Base-by-base conservation (phyloP, 768 basidiomycete genomes). In the Leccinum arenicola region DNA sequence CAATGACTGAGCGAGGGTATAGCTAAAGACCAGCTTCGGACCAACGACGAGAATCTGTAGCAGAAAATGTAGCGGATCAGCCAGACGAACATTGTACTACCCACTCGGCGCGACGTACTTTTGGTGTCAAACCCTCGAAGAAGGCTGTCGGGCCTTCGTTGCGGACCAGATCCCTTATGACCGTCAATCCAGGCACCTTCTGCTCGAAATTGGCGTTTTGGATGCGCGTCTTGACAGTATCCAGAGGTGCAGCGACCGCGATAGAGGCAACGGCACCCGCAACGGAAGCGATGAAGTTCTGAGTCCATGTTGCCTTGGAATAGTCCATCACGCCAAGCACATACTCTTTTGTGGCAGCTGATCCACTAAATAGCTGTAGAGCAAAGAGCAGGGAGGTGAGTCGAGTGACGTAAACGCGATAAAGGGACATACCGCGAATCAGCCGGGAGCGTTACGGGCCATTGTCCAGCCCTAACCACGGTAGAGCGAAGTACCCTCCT, bases 401-500 rank as follows among this genome's bases (percentile, higher is more conserved):
- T 33, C 8, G 54, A 40, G 50, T 57, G 11, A 35, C 29, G 27
- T 11, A 19, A 45, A n/a, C 1, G 6, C 5, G 29, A 52, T 40
- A 54, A 50, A 11, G 31, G n/a, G 4, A 79, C 91, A 61, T 69
- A 96, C 95, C 56, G 96, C 93, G 68, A 99, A 99, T 54, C 84
- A 86, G 11, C 96, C 96, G 0, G 96, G 96, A 1, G 96, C 96
- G 66, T 99, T 99, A 55, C 96, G 85, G 3, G 95, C 96, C 83
- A 97, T 89, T 23, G 96, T 98, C 96, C 96, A 98, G 49, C 95
- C 95, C 93, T 95, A 97, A 29, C 96, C 96, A 62, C 95, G 88
- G 76, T 99, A 99, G 36, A 99, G 83, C 1, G 89, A 84, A 9
- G 90, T 84, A 57, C 95, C 93, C 71, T 98, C 96, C 65, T 99